Percentiles rank a stretch among this genome's conserved stretches.
phyloP scores from a whole-genome alignment of 2,329 filamentous ascomycete species.

The Fusarium phyllophilum region DNA sequence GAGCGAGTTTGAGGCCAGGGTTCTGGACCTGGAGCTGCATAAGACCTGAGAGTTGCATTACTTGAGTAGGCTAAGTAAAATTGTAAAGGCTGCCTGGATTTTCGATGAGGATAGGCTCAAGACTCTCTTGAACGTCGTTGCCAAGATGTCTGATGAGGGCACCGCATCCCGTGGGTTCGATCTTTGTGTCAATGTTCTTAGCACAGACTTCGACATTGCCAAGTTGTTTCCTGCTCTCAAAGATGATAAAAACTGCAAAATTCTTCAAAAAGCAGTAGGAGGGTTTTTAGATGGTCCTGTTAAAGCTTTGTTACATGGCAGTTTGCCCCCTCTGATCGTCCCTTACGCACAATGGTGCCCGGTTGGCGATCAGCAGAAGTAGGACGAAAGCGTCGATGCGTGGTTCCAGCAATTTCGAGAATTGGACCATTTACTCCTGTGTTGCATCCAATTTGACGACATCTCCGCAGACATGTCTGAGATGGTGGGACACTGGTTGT shows the following conservation, averaged over 20 bases:
- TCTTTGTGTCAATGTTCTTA: not conserved
- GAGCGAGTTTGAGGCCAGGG: not conserved
- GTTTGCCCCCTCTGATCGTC: not conserved
- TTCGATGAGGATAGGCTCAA: not conserved
- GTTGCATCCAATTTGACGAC: not conserved
- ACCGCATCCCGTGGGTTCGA: not conserved
- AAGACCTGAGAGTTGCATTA: not conserved
- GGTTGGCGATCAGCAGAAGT: not conserved
- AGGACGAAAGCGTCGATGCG: not conserved
- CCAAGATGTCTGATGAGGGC: not conserved
- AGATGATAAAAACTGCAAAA: not conserved
- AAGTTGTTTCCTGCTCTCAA: not conserved
- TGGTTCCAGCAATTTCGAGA: not conserved
- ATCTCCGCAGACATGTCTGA: not conserved
- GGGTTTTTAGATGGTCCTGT: too few relatives aligned
- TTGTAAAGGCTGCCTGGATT: not conserved
- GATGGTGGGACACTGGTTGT: not conserved
- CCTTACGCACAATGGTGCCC: not conserved
- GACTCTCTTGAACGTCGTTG: not conserved
- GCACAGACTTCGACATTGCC: not conserved
- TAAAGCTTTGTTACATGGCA: fast-evolving
- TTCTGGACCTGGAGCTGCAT: not conserved
- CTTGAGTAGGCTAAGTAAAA: not conserved
- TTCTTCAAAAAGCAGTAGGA: not conserved
- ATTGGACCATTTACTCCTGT: not conserved